phyloP scores from a whole-genome alignment of 352 stramenopile species.

The Phytopythium ostracodes region DNA sequence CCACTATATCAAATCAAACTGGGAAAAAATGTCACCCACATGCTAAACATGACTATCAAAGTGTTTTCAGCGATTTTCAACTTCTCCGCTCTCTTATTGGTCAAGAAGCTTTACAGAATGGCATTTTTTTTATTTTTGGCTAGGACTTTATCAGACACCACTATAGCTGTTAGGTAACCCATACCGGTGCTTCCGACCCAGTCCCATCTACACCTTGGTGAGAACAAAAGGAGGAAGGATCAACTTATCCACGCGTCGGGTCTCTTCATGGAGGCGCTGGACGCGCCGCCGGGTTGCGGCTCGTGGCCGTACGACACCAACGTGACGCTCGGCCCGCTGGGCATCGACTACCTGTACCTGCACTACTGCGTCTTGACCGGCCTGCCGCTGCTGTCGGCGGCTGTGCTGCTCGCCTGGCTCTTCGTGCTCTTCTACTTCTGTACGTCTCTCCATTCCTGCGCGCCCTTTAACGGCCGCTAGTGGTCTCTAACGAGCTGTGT shows the following conservation, averaged over 20 bases:
- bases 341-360: constrained; percentile 77
- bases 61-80: no score
- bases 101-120: no score
- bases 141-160: no score
- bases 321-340: constrained; percentile 63
- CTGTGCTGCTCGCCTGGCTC: constrained; percentile 63
- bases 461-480: no score
- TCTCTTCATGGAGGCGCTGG: constrained; percentile 6
- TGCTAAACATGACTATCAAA: no score
- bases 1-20: no score
- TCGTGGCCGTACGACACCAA: constrained; percentile 41
- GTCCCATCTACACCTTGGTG: not conserved
- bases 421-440: constrained; percentile 77
- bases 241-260: not conserved
- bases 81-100: no score
- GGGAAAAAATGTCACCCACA: no score
- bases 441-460: constrained; percentile 20
- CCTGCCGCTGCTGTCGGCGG: constrained; percentile 44
- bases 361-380: constrained; percentile 65
- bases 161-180: no score
- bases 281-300: constrained; percentile 16
- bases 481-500: not conserved
- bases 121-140: no score
- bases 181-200: no score
- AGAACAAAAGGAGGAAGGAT: not conserved